Conservation (phyloP, 495 filamentous ascomycete genomes). For the Penicillium subrubescens region DNA sequence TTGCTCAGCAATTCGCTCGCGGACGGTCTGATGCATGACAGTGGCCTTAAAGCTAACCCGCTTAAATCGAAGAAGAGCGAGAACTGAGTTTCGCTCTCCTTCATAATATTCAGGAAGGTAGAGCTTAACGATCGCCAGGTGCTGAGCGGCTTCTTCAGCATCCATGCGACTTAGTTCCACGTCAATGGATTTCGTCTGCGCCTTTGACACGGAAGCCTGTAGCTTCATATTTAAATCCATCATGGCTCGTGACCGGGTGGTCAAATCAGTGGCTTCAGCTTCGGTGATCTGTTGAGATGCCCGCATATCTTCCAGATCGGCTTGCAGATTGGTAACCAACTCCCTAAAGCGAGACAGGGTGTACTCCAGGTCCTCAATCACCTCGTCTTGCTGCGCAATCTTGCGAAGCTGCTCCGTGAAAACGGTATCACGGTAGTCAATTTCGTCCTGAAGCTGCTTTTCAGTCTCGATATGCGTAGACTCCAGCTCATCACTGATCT, state of each 20-base stretch:
- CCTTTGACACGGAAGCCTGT: slow-evolving; percentile 83
- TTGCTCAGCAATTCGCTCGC: slow-evolving; percentile 66
- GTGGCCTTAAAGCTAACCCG: slow-evolving; percentile 86
- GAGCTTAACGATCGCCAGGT: slow-evolving; percentile 80
- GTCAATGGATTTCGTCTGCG: slow-evolving; percentile 91
- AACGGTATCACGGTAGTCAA: slow-evolving; percentile 77
- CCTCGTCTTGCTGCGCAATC: slow-evolving; percentile 64
- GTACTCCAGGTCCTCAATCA: slow-evolving; percentile 85
- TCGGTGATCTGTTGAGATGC: slow-evolving; percentile 91
- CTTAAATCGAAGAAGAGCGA: slow-evolving; percentile 83
- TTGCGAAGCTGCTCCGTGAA: slow-evolving; percentile 75
- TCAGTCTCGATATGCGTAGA: slow-evolving; percentile 89
- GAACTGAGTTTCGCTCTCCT: slow-evolving; percentile 75
- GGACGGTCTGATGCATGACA: slow-evolving; percentile 76
- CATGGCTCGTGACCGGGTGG: slow-evolving; percentile 84
- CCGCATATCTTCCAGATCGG: slow-evolving; percentile 86
- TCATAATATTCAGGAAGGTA: slow-evolving; percentile 90
- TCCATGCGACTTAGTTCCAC: slow-evolving; percentile 85
- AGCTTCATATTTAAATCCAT: slow-evolving; percentile 95
- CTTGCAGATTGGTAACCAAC: slow-evolving; percentile 81
- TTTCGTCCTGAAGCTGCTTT: slow-evolving; percentile 91
- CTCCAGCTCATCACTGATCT: slow-evolving; percentile 92
- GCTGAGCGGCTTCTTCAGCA: slow-evolving; percentile 84
- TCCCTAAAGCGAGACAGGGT: slow-evolving; percentile 85
- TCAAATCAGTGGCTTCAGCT: slow-evolving; percentile 84